Conservation (phyloP, 805 yeast genomes). For the Candida ponderosae region DNA sequence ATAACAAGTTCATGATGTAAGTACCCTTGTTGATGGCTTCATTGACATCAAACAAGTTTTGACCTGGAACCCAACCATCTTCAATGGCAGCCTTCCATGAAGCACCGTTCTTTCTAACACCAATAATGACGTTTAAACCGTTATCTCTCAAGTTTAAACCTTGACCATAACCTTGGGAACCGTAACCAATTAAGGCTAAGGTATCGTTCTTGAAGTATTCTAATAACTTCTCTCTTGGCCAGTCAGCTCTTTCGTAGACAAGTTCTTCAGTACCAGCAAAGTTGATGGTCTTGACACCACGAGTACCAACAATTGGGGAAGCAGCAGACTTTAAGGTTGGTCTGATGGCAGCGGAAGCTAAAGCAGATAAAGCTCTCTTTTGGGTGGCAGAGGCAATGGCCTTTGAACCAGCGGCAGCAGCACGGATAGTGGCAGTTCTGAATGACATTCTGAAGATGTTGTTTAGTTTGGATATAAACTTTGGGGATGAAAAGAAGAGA, state of each 20-base stretch:
- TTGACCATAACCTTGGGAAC: slow-evolving; percentile 99
- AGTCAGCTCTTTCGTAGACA: slow-evolving; percentile 98
- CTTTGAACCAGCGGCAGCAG: slow-evolving; percentile 35
- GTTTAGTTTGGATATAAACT: no score
- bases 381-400: slow-evolving; percentile 24
- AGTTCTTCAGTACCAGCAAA: slow-evolving; percentile 93
- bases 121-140: slow-evolving; percentile 94
- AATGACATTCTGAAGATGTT: slow-evolving; percentile 27
- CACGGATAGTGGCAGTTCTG: slow-evolving; percentile 42
- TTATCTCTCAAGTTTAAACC: slow-evolving; percentile 99
- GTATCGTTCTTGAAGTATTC: slow-evolving; percentile 98
- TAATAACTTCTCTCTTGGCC: slow-evolving; percentile 96
- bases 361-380: slow-evolving; percentile 59
- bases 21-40: slow-evolving; percentile 94
- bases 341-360: slow-evolving; percentile 40
- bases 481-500: slow-evolving; percentile 1
- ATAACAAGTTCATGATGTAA: slow-evolving; percentile 92
- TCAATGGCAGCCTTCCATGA: slow-evolving; percentile 99
- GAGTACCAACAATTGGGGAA: slow-evolving; percentile 48
- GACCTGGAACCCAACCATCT: slow-evolving; percentile 99
- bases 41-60: slow-evolving; percentile 88
- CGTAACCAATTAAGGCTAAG: slow-evolving; percentile 96
- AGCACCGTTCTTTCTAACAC: slow-evolving; percentile 98
- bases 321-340: slow-evolving; percentile 51
- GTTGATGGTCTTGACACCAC: slow-evolving; percentile 96